Percentiles rank a stretch among this genome's conserved stretches.
Evolutionary conservation across 169 alveolate species (phyloP).

Genomic region (Cystoisospora suis): DNA sequence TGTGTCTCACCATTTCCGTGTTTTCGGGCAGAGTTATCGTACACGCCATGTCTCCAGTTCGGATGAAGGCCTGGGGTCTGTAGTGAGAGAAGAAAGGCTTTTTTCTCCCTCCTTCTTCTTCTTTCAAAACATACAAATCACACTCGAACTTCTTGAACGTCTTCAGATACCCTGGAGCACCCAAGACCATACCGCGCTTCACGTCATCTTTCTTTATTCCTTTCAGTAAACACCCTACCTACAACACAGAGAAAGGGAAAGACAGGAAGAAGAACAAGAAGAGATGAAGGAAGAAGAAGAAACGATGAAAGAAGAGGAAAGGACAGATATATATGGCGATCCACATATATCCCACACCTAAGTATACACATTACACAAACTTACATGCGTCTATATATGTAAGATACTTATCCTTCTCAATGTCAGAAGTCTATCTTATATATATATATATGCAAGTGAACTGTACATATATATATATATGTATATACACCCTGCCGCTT

Average conservation of each 20-base stretch:
- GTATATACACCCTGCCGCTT: no score
- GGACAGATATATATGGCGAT: not conserved
- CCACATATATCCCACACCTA: not conserved
- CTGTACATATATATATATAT: no score
- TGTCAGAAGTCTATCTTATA: no score
- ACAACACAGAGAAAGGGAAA: not conserved
- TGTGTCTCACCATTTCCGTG: conserved; percentile 82
- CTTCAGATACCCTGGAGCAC: conserved; percentile 83
- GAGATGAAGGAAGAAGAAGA: not conserved
- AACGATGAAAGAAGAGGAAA: not conserved
- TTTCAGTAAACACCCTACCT: conserved; percentile 91
- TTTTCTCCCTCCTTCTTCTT: conserved; percentile 96
- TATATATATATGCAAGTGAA: no score
- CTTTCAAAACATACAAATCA: conserved; percentile 89
- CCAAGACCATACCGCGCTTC: conserved; percentile 87
- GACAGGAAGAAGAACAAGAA: not conserved
- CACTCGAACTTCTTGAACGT: conserved; percentile 82
- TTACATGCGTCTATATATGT: not conserved
- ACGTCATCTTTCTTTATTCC: conserved; percentile 76
- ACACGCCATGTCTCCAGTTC: conserved; percentile 94
- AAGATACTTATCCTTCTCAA: no score
- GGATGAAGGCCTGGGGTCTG: conserved; percentile 93
- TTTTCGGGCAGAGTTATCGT: conserved; percentile 87
- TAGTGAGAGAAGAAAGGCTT: conserved; percentile 93
- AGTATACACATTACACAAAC: not conserved